Conservation (phyloP, 2,329 filamentous ascomycete species). For the Trichoderma hamatum region DNA sequence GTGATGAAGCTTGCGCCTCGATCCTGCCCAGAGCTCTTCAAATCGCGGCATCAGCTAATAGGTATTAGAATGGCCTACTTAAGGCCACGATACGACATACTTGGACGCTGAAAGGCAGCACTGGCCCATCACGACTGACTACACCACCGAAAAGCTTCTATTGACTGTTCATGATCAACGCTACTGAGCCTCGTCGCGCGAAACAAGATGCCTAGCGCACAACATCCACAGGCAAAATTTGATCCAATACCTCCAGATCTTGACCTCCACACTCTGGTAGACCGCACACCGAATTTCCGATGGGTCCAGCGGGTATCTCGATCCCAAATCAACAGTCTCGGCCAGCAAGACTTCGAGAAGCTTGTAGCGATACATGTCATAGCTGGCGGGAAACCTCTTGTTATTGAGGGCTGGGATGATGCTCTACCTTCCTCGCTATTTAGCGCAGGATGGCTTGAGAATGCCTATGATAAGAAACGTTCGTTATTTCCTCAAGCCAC, state of each 20-base stretch:
- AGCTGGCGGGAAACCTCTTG: slow-evolving; percentile 80
- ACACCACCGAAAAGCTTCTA: background rate
- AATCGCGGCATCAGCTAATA: background rate
- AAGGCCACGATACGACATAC: background rate
- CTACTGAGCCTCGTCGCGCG: background rate
- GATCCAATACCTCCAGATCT: slow-evolving; percentile 88
- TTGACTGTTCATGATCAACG: background rate
- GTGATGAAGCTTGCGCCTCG: background rate
- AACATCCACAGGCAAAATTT: slow-evolving; percentile 84
- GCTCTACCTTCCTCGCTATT: slow-evolving; percentile 78
- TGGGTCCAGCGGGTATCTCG: slow-evolving; percentile 81
- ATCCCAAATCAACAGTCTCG: slow-evolving; percentile 75
- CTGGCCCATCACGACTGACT: background rate
- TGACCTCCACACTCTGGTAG: slow-evolving; percentile 74
- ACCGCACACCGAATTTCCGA: slow-evolving; percentile 80
- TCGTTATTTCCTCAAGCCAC: slow-evolving; percentile 37
- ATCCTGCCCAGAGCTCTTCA: background rate
- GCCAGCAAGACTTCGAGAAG: slow-evolving; percentile 80
- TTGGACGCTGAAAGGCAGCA: background rate
- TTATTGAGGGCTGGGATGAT: slow-evolving; percentile 86
- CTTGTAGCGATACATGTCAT: slow-evolving; percentile 83
- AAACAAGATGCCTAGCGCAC: slow-evolving; percentile 68
- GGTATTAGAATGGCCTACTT: background rate
- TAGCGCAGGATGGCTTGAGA: slow-evolving; percentile 76
- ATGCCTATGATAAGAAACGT: slow-evolving; percentile 79